Evolutionary conservation across 192 early-diverging fungal species (phyloP).

Genomic region (Backusella westeae): DNA sequence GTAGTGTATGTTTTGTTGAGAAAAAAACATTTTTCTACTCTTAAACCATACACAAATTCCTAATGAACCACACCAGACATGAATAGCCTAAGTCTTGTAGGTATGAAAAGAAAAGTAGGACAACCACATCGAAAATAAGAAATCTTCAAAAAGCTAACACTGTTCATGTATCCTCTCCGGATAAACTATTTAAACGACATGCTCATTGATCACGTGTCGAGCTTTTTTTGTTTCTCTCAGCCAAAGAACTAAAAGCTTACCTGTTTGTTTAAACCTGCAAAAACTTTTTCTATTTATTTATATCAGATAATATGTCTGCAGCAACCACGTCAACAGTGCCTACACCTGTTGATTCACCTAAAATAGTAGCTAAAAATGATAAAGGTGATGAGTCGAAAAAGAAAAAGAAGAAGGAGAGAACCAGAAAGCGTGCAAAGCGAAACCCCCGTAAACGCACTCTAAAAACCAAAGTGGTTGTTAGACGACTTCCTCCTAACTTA

Average conservation of each 20-base stretch:
- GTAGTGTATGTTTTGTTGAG: no score
- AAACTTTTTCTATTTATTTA: background rate
- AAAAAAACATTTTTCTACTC: no score
- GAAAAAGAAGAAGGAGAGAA: constrained; percentile 20
- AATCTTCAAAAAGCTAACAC: no score
- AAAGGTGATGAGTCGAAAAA: background rate
- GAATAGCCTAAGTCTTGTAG: no score
- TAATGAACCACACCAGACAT: no score
- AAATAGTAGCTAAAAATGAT: background rate
- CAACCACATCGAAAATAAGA: no score
- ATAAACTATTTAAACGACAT: background rate
- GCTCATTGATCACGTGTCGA: background rate
- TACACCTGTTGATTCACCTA: constrained; percentile 4
- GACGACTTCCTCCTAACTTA: constrained; percentile 73
- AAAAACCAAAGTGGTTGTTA: constrained; percentile 72
- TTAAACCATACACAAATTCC: no score
- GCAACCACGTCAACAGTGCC: background rate
- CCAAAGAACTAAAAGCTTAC: no score
- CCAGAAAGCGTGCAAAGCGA: constrained; percentile 26
- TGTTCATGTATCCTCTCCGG: background rate
- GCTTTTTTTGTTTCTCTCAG: background rate
- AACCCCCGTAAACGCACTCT: constrained; percentile 25
- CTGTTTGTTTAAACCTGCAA: background rate
- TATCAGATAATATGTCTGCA: background rate
- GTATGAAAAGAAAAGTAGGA: no score